phyloP scores from a whole-genome alignment of 2,329 filamentous ascomycete species.

The Diaporthe sp. region DNA sequence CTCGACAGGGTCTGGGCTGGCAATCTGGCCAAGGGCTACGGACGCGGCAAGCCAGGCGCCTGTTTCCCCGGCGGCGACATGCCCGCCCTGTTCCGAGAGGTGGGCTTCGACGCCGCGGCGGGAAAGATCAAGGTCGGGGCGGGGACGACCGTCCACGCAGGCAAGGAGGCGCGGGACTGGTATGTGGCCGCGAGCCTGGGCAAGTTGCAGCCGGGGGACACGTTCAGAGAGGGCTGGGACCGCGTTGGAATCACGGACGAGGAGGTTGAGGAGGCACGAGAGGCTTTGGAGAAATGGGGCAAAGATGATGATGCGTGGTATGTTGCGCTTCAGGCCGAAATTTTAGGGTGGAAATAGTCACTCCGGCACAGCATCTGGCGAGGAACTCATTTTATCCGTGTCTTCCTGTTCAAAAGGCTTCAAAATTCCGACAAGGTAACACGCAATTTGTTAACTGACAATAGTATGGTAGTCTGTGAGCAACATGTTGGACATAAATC shows the following conservation, averaged over 20 bases:
- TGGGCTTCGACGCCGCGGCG: conserved; percentile 41
- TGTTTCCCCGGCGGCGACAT: conserved; percentile 20
- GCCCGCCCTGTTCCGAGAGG: conserved; percentile 18
- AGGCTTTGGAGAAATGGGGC: conserved; percentile 51
- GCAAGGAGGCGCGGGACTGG: conserved; percentile 48
- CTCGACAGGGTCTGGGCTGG: conserved; percentile 12
- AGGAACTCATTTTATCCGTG: background rate
- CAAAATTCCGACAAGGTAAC: too few relatives aligned
- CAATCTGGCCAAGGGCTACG: background rate
- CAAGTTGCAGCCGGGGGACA: conserved; percentile 45
- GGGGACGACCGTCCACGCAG: conserved; percentile 48
- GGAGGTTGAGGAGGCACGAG: conserved; percentile 52
- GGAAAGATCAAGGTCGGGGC: conserved; percentile 50
- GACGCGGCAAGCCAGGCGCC: background rate
- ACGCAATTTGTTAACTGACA: background rate
- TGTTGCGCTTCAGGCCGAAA: conserved; percentile 53
- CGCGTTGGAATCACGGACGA: conserved; percentile 53
- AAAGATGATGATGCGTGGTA: conserved; percentile 56
- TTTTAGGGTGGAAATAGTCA: conserved; percentile 56
- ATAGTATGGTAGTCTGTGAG: background rate
- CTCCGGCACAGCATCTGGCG: background rate
- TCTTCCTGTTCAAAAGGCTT: background rate
- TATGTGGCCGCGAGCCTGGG: conserved; percentile 47
- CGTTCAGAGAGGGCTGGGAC: conserved; percentile 52
- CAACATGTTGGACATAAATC: background rate